Percentiles rank a stretch among this genome's conserved stretches.
Conservation (phyloP, 495 filamentous ascomycete species). For the Annulohypoxylon nitens region DNA sequence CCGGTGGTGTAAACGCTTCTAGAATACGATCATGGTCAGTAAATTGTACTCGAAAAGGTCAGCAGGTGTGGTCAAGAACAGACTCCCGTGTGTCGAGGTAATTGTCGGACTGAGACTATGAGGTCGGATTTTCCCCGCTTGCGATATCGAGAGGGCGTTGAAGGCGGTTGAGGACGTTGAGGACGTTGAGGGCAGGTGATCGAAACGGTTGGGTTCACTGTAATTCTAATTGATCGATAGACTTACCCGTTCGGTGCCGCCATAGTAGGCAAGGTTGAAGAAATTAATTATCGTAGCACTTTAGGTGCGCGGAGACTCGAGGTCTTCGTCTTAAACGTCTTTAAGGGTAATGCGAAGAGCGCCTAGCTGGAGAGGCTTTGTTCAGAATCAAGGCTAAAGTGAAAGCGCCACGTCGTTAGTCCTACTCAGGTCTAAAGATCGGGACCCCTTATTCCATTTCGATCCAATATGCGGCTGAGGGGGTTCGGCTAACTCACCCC, state of each 20-base stretch:
- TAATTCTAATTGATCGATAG: slow-evolving; percentile 22
- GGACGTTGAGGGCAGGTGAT: not conserved
- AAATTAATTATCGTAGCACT: slow-evolving; percentile 17
- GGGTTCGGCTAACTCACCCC: slow-evolving; percentile 31
- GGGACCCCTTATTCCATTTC: slow-evolving; percentile 11
- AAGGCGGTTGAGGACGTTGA: not conserved
- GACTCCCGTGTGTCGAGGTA: not conserved
- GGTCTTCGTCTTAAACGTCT: slow-evolving; percentile 17
- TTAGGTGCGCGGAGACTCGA: slow-evolving; percentile 18
- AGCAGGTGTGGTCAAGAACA: not conserved
- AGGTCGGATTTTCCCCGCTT: slow-evolving; percentile 6
- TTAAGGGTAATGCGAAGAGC: slow-evolving; percentile 20
- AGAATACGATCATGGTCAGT: slow-evolving; percentile 35
- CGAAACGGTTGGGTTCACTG: slow-evolving; percentile 8
- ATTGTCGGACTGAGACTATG: not conserved
- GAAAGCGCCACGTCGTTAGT: slow-evolving; percentile 43
- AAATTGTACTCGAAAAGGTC: not conserved
- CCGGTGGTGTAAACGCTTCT: slow-evolving; percentile 72
- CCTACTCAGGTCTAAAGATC: slow-evolving; percentile 27
- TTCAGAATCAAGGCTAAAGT: slow-evolving; percentile 22
- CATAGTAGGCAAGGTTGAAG: slow-evolving; percentile 32
- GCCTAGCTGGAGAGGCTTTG: slow-evolving; percentile 31
- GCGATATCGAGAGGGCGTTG: slow-evolving; percentile 8
- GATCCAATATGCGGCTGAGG: slow-evolving; percentile 12
- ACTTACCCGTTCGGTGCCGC: slow-evolving; percentile 51